Evolutionary conservation across 2,329 filamentous ascomycete genomes (phyloP).

Genomic region (Ophiostoma ips): DNA sequence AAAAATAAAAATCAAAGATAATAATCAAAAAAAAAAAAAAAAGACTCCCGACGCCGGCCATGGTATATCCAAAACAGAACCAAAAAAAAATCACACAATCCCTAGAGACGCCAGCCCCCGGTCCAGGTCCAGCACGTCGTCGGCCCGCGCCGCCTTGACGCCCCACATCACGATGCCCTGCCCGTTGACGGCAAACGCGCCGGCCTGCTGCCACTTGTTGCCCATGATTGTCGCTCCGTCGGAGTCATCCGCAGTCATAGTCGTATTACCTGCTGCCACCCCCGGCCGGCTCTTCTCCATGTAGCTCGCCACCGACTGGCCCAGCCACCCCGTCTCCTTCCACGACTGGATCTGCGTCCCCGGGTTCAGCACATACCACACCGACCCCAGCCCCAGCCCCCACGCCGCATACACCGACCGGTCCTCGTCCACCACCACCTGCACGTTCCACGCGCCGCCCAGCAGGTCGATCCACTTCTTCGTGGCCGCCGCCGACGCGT

Average conservation of each 20-base stretch:
- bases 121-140: slow-evolving; percentile 42
- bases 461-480: slow-evolving; percentile 42
- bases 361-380: slow-evolving; percentile 41
- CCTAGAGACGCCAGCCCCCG: slow-evolving; percentile 24
- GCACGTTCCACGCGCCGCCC: slow-evolving; percentile 42
- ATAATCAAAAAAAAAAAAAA: not conserved
- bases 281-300: slow-evolving; percentile 22
- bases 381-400: slow-evolving; percentile 38
- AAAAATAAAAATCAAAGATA: not conserved
- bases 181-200: slow-evolving; percentile 36
- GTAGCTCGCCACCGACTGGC: slow-evolving; percentile 33
- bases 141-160: slow-evolving; percentile 31
- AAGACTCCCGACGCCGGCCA: too few relatives aligned
- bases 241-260: not conserved
- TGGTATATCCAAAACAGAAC: too few relatives aligned
- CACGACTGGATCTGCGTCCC: slow-evolving; percentile 37
- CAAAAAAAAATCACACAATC: not conserved
- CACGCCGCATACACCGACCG: slow-evolving; percentile 44
- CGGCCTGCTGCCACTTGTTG: slow-evolving; percentile 43
- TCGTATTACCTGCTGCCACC: slow-evolving; percentile 25
- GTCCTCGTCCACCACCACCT: slow-evolving; percentile 41
- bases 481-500: slow-evolving; percentile 42
- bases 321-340: slow-evolving; percentile 42
- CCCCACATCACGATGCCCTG: slow-evolving; percentile 36
- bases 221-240: slow-evolving; percentile 30